These are phyloP conservation scores for Soucietia sequanensis DNA, from an alignment of 805 yeast genomes.

Conservation along the genomic window DNA sequence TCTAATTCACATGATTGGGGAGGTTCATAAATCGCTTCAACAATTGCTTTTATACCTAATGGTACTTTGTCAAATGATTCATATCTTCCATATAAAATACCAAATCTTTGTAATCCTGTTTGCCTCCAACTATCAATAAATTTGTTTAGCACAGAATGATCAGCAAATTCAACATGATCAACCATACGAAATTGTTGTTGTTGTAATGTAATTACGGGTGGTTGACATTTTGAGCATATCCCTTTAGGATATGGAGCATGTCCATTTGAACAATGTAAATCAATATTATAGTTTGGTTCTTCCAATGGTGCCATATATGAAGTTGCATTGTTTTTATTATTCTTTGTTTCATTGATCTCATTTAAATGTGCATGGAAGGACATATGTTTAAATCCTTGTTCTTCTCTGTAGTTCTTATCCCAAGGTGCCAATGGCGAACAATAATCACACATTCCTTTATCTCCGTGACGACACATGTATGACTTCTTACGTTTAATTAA, in stretches of 20 bases:
- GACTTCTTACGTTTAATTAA: constrained; percentile 64
- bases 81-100: constrained; percentile 80
- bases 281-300: constrained; percentile 66
- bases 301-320: constrained; percentile 75
- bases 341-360: constrained; percentile 64
- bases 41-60: constrained; percentile 89
- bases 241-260: constrained; percentile 95
- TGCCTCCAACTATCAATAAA: constrained; percentile 92
- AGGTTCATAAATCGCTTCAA: constrained; percentile 92
- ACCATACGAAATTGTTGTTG: constrained; percentile 93
- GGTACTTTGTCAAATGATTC: constrained; percentile 81
- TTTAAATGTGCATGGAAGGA: constrained; percentile 84
- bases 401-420: constrained; percentile 75
- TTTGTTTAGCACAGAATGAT: constrained; percentile 66
- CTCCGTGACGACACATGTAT: constrained; percentile 78
- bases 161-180: constrained; percentile 91
- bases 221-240: constrained; percentile 95
- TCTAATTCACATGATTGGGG: constrained; percentile 85
- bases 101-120: constrained; percentile 84
- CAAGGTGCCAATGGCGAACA: constrained; percentile 96
- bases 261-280: constrained; percentile 67
- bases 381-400: constrained; percentile 78
- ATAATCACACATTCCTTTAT: constrained; percentile 96
- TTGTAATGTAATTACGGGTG: constrained; percentile 89
- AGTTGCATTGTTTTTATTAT: constrained; percentile 57